Base-by-base conservation (phyloP, 208 protist genomes). In the Leishmania braziliensis region DNA sequence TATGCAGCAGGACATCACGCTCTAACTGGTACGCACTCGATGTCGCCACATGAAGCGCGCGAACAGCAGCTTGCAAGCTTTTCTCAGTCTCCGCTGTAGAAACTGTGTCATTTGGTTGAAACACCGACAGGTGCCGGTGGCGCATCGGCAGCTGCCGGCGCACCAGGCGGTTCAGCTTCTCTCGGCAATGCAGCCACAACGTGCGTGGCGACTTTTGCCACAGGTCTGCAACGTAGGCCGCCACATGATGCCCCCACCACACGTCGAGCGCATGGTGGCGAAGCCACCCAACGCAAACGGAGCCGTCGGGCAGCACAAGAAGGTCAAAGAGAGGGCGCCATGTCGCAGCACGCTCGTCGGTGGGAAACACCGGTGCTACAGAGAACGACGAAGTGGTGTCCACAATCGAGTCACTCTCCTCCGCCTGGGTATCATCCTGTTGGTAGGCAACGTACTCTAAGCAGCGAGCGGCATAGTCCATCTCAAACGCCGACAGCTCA, bases 251-350 rank as follows among this genome's bases (percentile, higher is more conserved):
- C 18, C 53, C 74, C 82, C 82, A 85, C 3, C 51, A 10, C 10
- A 54, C 10, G 56, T 85, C 82, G 0, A 85, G 72, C 5, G 72
- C 72, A 23, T 85, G 82, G 12, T 70, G 26, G 63, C 73, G 82
- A 26, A 85, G 54, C 82, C 82, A 85, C 2, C 77, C 77, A 2
- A 81, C n/a, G 53, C 33, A 82, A 2, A 82, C 53, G 4, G 39
- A 43, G 39, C 77, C 82, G 36, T 79, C 74, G 0, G 82, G 82
- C 0, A 85, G 77, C 65, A 85, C 12, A 6, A 85, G 58, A 0
- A 81, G 10, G 43, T 85, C 82, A 46, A 78, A 79, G 39, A 85
- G 48, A 1, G 77, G 82, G 2, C 63, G 36, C 82, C 82, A 85
- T 46, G 43, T 46, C 43, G 36, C 36, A 39, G 36, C 1, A 39